Conservation (phyloP, 129 eudicot genomes). For the Flaveria sonorensis region DNA sequence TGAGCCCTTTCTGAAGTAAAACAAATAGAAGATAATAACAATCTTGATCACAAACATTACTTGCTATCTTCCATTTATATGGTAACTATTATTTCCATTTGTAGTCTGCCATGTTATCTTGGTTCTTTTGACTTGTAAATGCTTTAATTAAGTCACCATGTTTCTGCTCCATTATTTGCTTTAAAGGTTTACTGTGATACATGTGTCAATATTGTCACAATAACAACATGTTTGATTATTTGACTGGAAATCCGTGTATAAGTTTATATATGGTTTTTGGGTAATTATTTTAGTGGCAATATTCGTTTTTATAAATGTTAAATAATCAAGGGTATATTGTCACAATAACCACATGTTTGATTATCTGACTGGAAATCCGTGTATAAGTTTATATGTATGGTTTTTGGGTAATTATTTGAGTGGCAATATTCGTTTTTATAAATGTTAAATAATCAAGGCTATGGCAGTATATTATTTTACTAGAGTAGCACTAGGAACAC, state of each 20-base stretch:
- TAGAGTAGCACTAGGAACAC: neutral
- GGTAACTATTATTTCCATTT: neutral
- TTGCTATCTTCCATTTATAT: slow-evolving; percentile 5
- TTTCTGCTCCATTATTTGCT: neutral
- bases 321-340: neutral
- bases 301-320: neutral
- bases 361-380: neutral
- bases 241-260: neutral
- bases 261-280: neutral
- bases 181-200: neutral
- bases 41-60: neutral
- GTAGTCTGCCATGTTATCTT: neutral
- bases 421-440: neutral
- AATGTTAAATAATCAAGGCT: neutral
- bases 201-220: neutral
- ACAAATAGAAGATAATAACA: neutral
- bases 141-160: neutral
- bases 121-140: neutral
- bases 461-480: neutral
- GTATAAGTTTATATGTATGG: neutral
- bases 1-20: neutral
- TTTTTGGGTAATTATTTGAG: neutral
- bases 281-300: neutral
- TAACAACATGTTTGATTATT: neutral
- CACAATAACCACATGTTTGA: neutral